phyloP scores from a whole-genome alignment of 2,329 filamentous ascomycete species.

The Teratosphaeria destructans region DNA sequence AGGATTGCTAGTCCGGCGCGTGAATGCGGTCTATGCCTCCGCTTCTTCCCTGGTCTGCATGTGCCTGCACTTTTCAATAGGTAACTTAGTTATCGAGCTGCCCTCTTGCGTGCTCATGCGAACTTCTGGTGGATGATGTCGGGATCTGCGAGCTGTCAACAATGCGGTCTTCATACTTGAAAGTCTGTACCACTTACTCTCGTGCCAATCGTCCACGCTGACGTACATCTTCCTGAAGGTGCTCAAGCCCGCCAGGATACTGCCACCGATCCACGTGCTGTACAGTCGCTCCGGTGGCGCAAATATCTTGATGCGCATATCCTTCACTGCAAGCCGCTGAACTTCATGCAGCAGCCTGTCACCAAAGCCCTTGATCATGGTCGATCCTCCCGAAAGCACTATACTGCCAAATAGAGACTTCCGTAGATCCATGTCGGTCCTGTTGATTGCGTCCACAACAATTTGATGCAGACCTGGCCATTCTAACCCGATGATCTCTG shows the following conservation, averaged over 20 bases:
- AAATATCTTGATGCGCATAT: conserved; percentile 99
- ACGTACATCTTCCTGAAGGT: conserved; percentile 99
- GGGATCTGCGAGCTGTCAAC: conserved; percentile 44
- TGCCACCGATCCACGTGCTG: conserved; percentile 97
- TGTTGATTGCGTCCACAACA: conserved; percentile 87
- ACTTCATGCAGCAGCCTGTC: conserved; percentile 87
- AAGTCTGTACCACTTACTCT: conserved; percentile 43
- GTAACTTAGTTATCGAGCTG: no score
- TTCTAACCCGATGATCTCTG: conserved; percentile 91
- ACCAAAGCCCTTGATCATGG: conserved; percentile 91
- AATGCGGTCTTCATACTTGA: neutral
- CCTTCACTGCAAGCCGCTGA: conserved; percentile 87
- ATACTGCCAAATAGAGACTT: conserved; percentile 95
- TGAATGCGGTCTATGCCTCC: neutral
- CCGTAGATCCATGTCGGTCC: conserved; percentile 89
- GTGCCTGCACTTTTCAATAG: no score
- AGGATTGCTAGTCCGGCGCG: neutral
- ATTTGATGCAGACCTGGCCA: conserved; percentile 97
- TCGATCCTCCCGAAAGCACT: conserved; percentile 90
- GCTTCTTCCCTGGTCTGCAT: neutral
- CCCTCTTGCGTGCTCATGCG: conserved; percentile 42
- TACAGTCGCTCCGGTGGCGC: conserved; percentile 96
- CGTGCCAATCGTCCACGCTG: conserved; percentile 98
- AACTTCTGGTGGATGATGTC: conserved; percentile 99
- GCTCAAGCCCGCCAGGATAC: conserved; percentile 90